These are phyloP conservation scores for Pythium chondricola DNA, from an alignment of 352 stramenopile genomes.

Conservation along the genomic window DNA sequence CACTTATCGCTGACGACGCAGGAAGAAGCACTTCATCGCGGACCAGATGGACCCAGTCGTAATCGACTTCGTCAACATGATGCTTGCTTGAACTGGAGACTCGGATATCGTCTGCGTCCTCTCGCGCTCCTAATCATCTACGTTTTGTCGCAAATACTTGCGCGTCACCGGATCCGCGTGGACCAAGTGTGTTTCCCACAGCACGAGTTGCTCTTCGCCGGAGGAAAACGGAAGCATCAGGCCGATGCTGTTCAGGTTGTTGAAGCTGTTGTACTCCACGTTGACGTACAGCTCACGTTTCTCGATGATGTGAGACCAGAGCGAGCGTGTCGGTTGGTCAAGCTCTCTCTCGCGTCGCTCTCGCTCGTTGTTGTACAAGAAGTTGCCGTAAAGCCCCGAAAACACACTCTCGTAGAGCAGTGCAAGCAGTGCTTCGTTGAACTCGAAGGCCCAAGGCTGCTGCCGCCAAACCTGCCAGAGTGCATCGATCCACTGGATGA, in stretches of 20 bases:
- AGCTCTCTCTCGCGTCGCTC: constrained; percentile 64
- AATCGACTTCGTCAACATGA: constrained; percentile 21
- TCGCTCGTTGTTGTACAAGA: constrained; percentile 96
- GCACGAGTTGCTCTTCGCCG: constrained; percentile 75
- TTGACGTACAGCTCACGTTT: constrained; percentile 71
- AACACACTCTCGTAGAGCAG: constrained; percentile 95
- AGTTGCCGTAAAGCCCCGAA: constrained; percentile 95
- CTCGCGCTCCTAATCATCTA: constrained; percentile 13
- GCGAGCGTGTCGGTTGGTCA: constrained; percentile 48
- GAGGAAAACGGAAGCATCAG: constrained; percentile 73
- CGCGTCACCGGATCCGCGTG: constrained; percentile 81
- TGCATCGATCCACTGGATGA: constrained; percentile 98
- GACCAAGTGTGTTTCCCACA: constrained; percentile 78
- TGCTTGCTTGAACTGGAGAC: constrained; percentile 9
- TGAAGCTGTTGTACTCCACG: constrained; percentile 70
- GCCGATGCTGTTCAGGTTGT: constrained; percentile 85
- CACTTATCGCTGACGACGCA: too few species aligned
- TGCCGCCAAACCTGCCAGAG: constrained; percentile 97
- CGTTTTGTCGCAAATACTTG: constrained; percentile 58
- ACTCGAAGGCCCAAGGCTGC: constrained; percentile 97
- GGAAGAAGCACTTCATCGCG: constrained; percentile 17
- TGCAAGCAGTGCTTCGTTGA: constrained; percentile 91
- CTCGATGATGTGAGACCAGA: constrained; percentile 66
- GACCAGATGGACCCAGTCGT: constrained; percentile 15
- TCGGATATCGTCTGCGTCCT: neutral